Evolutionary conservation across 805 yeast genomes (phyloP).

Genomic region (Candida verbasci): DNA sequence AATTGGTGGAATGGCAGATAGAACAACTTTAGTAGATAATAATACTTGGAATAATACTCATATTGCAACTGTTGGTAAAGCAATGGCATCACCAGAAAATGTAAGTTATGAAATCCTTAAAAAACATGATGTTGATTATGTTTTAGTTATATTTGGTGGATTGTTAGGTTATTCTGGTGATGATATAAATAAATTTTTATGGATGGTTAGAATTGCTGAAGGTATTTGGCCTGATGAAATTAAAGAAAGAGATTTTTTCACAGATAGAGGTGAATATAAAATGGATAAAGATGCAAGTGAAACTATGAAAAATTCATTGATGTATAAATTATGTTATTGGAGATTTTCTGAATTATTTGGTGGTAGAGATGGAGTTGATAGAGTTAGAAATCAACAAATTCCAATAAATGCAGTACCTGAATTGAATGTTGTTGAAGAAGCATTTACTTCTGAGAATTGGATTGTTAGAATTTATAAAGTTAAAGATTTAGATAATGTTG

Average conservation of each 20-base stretch:
- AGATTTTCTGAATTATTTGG: slow-evolving; percentile 71
- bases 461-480: slow-evolving; percentile 90
- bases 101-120: slow-evolving; percentile 83
- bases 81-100: slow-evolving; percentile 88
- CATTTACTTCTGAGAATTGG: slow-evolving; percentile 94
- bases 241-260: slow-evolving; percentile 78
- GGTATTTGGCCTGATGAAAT: slow-evolving; percentile 99
- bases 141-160: slow-evolving; percentile 92
- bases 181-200: slow-evolving; percentile 90
- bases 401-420: slow-evolving; percentile 44
- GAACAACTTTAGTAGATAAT: slow-evolving; percentile 97
- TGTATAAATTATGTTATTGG: slow-evolving; percentile 94
- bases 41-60: slow-evolving; percentile 99
- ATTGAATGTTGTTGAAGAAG: slow-evolving; percentile 84
- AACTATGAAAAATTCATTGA: slow-evolving; percentile 82
- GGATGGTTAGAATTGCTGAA: slow-evolving; percentile 99
- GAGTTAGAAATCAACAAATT: slow-evolving; percentile 84
- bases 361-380: slow-evolving; percentile 63
- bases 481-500: slow-evolving; percentile 81
- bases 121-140: slow-evolving; percentile 93
- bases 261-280: slow-evolving; percentile 80
- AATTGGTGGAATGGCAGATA: slow-evolving; percentile 99
- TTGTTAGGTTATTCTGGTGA: slow-evolving; percentile 91
- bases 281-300: slow-evolving; percentile 78
- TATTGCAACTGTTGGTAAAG: slow-evolving; percentile 98